phyloP scores from a whole-genome alignment of 129 eudicot genomes.

The Centella asiatica region DNA sequence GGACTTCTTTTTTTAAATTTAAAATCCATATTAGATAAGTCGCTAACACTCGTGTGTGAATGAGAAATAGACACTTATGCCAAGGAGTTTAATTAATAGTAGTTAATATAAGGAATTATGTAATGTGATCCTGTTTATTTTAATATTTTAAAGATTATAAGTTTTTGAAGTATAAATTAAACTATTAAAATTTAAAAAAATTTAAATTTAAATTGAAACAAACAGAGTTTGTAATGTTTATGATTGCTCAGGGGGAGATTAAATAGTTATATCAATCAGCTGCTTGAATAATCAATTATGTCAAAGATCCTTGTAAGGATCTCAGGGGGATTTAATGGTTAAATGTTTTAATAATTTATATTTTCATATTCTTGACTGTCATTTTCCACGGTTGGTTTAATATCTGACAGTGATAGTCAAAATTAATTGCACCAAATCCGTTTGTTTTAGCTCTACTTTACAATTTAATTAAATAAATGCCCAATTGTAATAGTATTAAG shows the following conservation, averaged over 20 bases:
- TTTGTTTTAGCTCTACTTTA: not conserved
- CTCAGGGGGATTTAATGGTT: slow-evolving; percentile 10
- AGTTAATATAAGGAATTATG: too few species aligned
- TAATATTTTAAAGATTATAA: too few species aligned
- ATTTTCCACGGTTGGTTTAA: not conserved
- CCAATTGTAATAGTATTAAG: not conserved
- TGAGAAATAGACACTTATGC: not conserved
- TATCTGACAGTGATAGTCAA: slow-evolving; percentile 24
- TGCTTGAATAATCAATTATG: slow-evolving; percentile 6
- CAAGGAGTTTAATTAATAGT: too few species aligned
- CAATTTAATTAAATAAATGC: too few species aligned
- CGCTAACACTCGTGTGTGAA: slow-evolving; percentile 18
- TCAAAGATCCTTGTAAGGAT: slow-evolving; percentile 14
- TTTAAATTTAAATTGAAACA: too few species aligned
- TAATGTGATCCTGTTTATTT: too few species aligned
- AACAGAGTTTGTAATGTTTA: too few species aligned
- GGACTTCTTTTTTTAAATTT: slow-evolving; percentile 1
- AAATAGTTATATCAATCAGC: not conserved
- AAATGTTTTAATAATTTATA: too few species aligned
- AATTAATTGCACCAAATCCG: not conserved
- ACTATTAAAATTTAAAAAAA: too few species aligned
- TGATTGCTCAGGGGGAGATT: not conserved
- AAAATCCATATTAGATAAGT: not conserved
- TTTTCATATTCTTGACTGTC: slow-evolving; percentile 5
- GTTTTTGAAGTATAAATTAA: too few species aligned